Evolutionary conservation across 2,329 filamentous ascomycete genomes (phyloP), one percentile per base, ranked within the genome.

Genomic region (Dothideomycetidae sp.): DNA sequence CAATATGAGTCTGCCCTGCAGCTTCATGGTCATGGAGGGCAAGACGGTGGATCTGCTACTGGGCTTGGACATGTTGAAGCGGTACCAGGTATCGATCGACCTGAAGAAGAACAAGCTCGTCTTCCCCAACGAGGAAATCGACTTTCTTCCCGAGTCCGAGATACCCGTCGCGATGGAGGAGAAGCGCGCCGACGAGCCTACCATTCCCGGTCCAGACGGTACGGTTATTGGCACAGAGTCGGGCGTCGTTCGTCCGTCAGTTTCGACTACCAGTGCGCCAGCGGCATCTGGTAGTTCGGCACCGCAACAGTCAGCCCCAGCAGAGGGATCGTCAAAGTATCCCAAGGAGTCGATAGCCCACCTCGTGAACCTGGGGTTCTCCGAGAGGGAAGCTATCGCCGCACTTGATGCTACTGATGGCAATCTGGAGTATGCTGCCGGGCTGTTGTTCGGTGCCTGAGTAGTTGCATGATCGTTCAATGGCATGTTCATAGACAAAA

Each of bases 11-110:
- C 67, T 98, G 48, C 79, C 88, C 2, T 96, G 86, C 62, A 90
- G 85, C 42, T 98, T 98, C 58, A 98, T 90, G 3, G 90, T 98
- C 53, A 98, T 98, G 90, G 90, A 98, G 62, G 90, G 90, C 46
- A 98, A 96, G 60, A 77, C 84, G 36, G 90, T 98, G 15, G 90
- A 96, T 55, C 68, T 98, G 12, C 71, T 98, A 2, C 73, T 98
- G 10, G 90, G 90, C 3, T 65, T 98, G 29, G 90, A 98, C 58
- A 98, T 98, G 83, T 69, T 98, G 44, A 94, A 93, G 63, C 75
- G 90, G 28, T 86, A 96, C 59, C 88, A 93, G 59, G 90, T 88
- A 23, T 81, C 72, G 49, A 88, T 98, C 51, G 90, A 98, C 56
- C 70, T 98, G 10, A 71, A 75, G 45, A 79, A 78, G 52, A 84